A percentile compares a stretch with the other conserved stretches of the same genome.
phyloP scores from a whole-genome alignment of 1,139 yeast genomes.

The Wickerhamomyces sp. region DNA sequence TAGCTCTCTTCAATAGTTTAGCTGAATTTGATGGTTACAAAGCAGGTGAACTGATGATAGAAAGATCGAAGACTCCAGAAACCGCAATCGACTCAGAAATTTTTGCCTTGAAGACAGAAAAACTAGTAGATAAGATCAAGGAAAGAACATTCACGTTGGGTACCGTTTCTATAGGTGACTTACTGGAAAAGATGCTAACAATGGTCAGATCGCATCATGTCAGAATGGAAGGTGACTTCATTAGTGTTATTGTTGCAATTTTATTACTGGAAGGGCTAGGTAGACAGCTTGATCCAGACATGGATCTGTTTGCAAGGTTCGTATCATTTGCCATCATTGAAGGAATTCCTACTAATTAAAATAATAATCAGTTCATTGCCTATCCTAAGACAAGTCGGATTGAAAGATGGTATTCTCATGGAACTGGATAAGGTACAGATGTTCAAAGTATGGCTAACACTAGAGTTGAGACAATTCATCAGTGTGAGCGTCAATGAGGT shows the following conservation, averaged over 20 bases:
- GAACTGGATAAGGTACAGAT: constrained; percentile 62
- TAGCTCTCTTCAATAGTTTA: constrained; percentile 83
- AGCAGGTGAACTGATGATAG: constrained; percentile 95
- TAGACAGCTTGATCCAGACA: constrained; percentile 84
- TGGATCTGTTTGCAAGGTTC: constrained; percentile 93
- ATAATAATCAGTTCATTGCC: constrained; percentile 68
- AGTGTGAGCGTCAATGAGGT: constrained; percentile 81
- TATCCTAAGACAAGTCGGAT: constrained; percentile 77
- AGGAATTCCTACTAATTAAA: constrained; percentile 37
- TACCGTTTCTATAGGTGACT: constrained; percentile 85
- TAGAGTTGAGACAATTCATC: constrained; percentile 85
- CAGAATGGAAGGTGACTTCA: constrained; percentile 95
- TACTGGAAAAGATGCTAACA: constrained; percentile 76
- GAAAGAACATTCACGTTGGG: constrained; percentile 90
- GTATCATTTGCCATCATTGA: constrained; percentile 57
- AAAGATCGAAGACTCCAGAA: constrained; percentile 90
- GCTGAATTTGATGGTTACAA: constrained; percentile 90
- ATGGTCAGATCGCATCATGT: constrained; percentile 96
- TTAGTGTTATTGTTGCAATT: constrained; percentile 90
- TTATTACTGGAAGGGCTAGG: constrained; percentile 91
- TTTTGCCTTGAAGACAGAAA: constrained; percentile 83
- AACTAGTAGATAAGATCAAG: constrained; percentile 75
- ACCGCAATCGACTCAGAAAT: constrained; percentile 80
- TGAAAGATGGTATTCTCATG: constrained; percentile 60
- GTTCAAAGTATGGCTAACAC: constrained; percentile 88